Evolutionary conservation across 1,284 basidiomycete species (phyloP), one percentile per base, ranked within the genome.

Genomic region (Athelia sp.): DNA sequence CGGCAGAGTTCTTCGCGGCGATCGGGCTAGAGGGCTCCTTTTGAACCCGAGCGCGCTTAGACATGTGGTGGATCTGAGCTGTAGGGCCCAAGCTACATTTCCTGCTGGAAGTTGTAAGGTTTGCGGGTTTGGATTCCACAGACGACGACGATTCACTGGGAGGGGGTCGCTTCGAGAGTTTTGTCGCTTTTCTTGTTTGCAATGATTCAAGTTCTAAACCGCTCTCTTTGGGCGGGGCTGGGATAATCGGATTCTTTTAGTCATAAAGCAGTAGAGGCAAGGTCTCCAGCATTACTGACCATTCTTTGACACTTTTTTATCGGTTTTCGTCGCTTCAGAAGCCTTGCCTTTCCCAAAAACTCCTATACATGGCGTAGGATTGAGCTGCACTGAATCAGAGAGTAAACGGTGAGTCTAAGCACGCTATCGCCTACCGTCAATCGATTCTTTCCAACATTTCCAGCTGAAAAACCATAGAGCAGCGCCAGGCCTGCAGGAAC

Each of bases 331-430:
- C 52, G 74, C 79, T 9, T 57, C 58, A 0, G 87, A 90, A 9
- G 84, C 81, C 55, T 75, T 87, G 0, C 87, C 87, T 62, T 82
- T 87, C 55, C 69, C 75, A 57, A 90, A 90, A 2, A 90, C 84
- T 8, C 87, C 87, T 24, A 76, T 61, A 29, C 60, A 64, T 31
- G 63, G 62, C 9, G 60, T 59, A 14, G 70, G 73, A 56, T 69
- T 76, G 43, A 73, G 62, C 76, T 84, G 58, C 21, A 11, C 14
- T 23, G 52, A 47, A 15, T 24, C 46, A 50, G 36, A 47, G 19
- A 45, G 45, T 32, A 17, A 35, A 45, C 21, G 22, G 3, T 18
- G 23, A 44, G 35, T 15, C 45, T 4, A 43, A 35, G 14, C 23
- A 3, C 46, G 13, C 48, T 18, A 43, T 21, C 18, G 62, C 72